phyloP scores from a whole-genome alignment of 805 yeast genomes.

The Yarrowia sp. region DNA sequence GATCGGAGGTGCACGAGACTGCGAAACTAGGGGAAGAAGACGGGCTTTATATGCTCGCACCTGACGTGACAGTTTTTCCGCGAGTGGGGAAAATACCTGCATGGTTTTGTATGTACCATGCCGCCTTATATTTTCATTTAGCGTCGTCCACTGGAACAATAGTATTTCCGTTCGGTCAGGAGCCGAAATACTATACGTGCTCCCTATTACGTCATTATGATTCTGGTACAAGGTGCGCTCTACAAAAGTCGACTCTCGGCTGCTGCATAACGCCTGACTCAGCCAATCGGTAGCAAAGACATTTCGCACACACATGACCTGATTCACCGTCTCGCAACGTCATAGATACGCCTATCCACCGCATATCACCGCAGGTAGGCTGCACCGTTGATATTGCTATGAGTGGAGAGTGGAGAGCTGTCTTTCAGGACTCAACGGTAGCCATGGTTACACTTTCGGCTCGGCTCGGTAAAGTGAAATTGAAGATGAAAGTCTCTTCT shows the following conservation, averaged over 20 bases:
- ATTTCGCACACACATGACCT: constrained; percentile 5
- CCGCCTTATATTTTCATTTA: background rate
- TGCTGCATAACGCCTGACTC: constrained; percentile 1
- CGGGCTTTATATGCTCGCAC: background rate
- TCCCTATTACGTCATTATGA: background rate
- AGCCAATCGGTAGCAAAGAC: constrained; percentile 1
- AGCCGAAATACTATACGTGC: too few species aligned
- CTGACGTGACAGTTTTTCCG: too few species aligned
- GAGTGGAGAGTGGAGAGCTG: background rate
- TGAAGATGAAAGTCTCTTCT: too few species aligned
- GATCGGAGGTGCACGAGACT: constrained; percentile 25
- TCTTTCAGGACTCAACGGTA: too few species aligned
- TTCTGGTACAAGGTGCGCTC: too few species aligned
- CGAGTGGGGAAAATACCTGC: too few species aligned
- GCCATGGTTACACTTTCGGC: too few species aligned
- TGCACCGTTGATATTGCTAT: constrained; percentile 13
- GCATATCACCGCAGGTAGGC: constrained; percentile 2
- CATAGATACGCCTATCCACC: constrained; percentile 3
- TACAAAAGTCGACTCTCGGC: too few species aligned
- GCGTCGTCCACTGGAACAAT: background rate
- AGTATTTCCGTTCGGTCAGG: too few species aligned
- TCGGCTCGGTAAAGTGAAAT: too few species aligned
- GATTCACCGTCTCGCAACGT: constrained; percentile 8
- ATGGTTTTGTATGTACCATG: background rate
- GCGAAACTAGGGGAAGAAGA: background rate